Percentiles rank a stretch among this genome's conserved stretches.
Conservation (phyloP, 371 early-diverging fungal genomes). For the Capniomyces stellatus region DNA sequence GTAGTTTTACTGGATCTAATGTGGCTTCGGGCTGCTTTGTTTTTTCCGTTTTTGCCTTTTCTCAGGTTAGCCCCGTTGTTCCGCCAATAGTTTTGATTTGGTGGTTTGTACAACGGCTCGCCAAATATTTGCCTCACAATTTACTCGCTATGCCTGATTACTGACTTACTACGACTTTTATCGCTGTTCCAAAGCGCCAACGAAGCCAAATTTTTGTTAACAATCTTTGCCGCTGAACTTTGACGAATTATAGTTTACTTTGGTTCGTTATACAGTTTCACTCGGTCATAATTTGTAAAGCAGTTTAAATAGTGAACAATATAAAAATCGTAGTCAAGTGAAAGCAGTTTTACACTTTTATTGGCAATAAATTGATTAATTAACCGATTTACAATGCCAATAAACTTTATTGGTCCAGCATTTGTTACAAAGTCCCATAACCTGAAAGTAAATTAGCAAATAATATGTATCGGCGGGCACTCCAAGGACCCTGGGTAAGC, state of each 20-base stretch:
- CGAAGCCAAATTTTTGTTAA: too few species aligned
- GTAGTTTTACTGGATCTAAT: background rate
- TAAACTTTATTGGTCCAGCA: background rate
- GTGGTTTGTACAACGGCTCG: too few species aligned
- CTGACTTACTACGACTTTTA: too few species aligned
- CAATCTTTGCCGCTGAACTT: too few species aligned
- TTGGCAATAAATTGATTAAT: too few species aligned
- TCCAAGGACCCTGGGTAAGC: background rate
- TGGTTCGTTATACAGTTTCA: background rate
- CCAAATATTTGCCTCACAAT: too few species aligned
- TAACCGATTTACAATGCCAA: background rate
- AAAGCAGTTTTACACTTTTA: background rate
- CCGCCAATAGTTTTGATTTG: too few species aligned
- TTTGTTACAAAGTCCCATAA: background rate
- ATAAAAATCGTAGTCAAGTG: background rate
- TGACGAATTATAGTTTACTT: background rate
- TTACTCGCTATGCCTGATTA: too few species aligned
- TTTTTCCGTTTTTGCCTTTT: too few species aligned
- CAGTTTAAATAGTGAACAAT: background rate
- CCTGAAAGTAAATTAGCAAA: background rate
- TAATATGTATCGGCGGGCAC: background rate
- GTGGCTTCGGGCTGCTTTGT: too few species aligned
- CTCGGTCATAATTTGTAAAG: background rate
- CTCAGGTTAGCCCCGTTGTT: too few species aligned
- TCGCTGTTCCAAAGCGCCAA: too few species aligned